Evolutionary conservation across 1,139 yeast genomes (phyloP), one percentile per base, ranked within the genome.

Genomic region (Ogataea hybrid): DNA sequence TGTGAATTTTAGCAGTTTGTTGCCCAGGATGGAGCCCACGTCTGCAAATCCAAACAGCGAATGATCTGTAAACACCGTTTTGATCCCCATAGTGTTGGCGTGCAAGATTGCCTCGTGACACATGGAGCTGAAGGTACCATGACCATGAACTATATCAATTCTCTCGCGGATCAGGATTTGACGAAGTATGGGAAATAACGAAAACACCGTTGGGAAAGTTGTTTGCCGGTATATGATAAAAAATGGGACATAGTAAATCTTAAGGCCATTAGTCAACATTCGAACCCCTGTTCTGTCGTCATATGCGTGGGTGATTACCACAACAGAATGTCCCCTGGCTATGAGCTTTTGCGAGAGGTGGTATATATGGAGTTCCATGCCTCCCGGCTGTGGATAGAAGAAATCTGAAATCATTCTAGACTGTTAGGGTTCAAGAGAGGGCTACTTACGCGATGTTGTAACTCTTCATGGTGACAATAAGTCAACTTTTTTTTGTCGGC

Each of bases 341-440:
- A 89, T 84, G 46, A 92, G 75, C 57, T 84, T 81, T 63, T 88
- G 95, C 0, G 81, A 69, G 17, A 84, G 59, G 61, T 92, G 97
- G 63, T 87, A 89, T 18, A 92, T 88, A 60, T 94, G 98, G 49
- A 92, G 80, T 62, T 94, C 99, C 3, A 94, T 94, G 7, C 99
- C 99, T 2, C 99, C 99, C 0, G 97, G 84, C 61, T 94, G 98
- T 15, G 99, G 99, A 64, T 85, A 94, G 77, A 92, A 94, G 71
- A 89, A 94, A 65, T 94, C 99, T 32, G 96, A 84, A 3, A 90
- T 87, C 97, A 92, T 90, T 9, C 87, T 84, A 41, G 11, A 2
- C 25, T 20, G 36, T 42, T 44, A 34, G 46, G 32, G 5, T 12
- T 20, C 27, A 35, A 12, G 25, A 22, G 32, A 18, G 4, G 25